Percentiles rank a stretch among this genome's conserved stretches.
phyloP scores from a whole-genome alignment of 495 filamentous ascomycete species.

The Jackrogersella minutella region DNA sequence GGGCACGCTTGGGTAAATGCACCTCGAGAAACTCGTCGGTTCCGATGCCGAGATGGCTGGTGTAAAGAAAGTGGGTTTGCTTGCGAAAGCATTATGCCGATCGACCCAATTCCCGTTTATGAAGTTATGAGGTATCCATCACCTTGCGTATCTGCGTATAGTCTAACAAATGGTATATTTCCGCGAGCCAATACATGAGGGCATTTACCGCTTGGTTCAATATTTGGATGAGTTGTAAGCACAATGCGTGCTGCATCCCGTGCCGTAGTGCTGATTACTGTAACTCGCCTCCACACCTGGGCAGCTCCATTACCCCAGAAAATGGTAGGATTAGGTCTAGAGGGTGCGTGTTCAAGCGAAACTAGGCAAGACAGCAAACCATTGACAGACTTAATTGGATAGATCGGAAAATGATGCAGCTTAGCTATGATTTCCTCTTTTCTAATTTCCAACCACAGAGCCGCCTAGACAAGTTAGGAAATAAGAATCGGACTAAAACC shows the following conservation, averaged over 20 bases:
- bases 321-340: conserved; percentile 5
- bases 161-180: too few species aligned
- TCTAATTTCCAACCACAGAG: conserved; percentile 21
- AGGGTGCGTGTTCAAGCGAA: not conserved
- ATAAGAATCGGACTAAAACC: not conserved
- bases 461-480: conserved; percentile 5
- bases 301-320: conserved; percentile 35
- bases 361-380: not conserved
- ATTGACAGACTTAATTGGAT: conserved; percentile 24
- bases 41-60: conserved; percentile 31
- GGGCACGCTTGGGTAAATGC: conserved; percentile 12
- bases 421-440: not conserved
- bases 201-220: too few species aligned
- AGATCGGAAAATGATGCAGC: conserved; percentile 9
- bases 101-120: conserved; percentile 10
- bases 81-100: conserved; percentile 14
- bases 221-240: too few species aligned
- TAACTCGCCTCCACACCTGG: too few species aligned
- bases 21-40: conserved; percentile 20
- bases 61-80: conserved; percentile 19
- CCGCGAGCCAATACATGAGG: too few species aligned
- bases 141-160: too few species aligned
- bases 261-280: conserved; percentile 1
- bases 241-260: too few species aligned
- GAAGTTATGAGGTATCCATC: not conserved